Percentiles rank a stretch among this genome's conserved stretches.
phyloP scores from a whole-genome alignment of 2,329 filamentous ascomycete genomes.

The Fusarium sp. region DNA sequence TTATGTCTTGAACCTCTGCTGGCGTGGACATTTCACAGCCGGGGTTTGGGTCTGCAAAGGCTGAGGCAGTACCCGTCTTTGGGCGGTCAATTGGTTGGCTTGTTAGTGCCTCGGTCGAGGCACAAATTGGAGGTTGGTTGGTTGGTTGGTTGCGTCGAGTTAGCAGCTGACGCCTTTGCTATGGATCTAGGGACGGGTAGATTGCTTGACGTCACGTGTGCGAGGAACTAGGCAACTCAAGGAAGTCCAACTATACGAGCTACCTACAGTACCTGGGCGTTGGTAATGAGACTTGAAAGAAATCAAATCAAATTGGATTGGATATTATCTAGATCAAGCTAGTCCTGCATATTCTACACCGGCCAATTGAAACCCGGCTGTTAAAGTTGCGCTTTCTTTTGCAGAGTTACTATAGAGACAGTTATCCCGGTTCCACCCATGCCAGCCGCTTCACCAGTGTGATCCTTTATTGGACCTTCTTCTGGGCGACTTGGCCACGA shows the following conservation, averaged over 20 bases:
- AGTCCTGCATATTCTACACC: background rate
- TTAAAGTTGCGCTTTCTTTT: background rate
- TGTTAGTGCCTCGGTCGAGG: slow-evolving; percentile 8
- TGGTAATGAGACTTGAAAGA: background rate
- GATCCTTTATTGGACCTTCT: slow-evolving; percentile 39
- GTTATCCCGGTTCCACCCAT: background rate
- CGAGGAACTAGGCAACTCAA: slow-evolving; percentile 6
- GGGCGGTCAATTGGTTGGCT: background rate
- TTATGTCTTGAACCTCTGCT: slow-evolving; percentile 2
- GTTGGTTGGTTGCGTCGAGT: background rate
- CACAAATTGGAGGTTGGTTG: background rate
- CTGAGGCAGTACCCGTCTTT: background rate
- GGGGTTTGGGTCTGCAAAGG: background rate
- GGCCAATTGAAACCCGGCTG: background rate
- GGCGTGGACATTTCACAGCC: slow-evolving; percentile 10
- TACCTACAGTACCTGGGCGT: background rate
- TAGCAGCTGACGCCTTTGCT: slow-evolving; percentile 2
- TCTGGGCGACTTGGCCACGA: slow-evolving; percentile 13
- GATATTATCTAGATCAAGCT: background rate
- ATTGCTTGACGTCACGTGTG: slow-evolving; percentile 43
- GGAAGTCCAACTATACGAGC: background rate
- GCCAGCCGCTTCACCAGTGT: background rate
- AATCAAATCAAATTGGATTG: background rate
- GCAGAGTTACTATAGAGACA: background rate
- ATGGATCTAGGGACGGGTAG: background rate